Conservation (phyloP, 768 basidiomycete species). For the Calocybe cyanea region DNA sequence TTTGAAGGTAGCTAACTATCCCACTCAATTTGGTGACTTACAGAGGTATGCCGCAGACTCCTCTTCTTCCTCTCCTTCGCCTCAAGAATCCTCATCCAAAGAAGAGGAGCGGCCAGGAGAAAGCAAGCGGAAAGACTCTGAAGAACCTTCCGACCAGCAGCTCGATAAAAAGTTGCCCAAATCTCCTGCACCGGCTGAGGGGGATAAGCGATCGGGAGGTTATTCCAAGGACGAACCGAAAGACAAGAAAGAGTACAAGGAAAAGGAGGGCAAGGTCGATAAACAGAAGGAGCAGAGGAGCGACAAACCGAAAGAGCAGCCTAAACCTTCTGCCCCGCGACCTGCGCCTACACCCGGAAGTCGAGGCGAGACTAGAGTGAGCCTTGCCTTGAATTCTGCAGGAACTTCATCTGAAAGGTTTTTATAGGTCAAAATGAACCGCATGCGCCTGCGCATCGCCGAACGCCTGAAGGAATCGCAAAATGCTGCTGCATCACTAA, state of each 20-base stretch:
- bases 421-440: constrained; percentile 93
- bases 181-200: constrained; percentile 38
- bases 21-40: background rate
- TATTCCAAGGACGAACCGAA: constrained; percentile 19
- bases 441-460: constrained; percentile 96
- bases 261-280: constrained; percentile 20
- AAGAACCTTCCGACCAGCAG: constrained; percentile 47
- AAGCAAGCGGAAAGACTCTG: constrained; percentile 33
- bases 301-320: constrained; percentile 12
- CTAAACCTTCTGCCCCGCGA: constrained; percentile 22
- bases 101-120: constrained; percentile 25
- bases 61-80: constrained; percentile 27
- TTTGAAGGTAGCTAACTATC: constrained; percentile 39
- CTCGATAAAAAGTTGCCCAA: constrained; percentile 41
- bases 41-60: background rate
- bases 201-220: constrained; percentile 24
- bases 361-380: constrained; percentile 82
- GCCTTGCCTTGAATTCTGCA: constrained; percentile 16
- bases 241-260: constrained; percentile 31
- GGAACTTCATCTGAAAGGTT: background rate
- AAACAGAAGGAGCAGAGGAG: constrained; percentile 32
- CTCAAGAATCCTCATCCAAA: constrained; percentile 17
- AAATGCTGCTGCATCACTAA: constrained; percentile 92
- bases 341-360: constrained; percentile 38
- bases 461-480: constrained; percentile 98